These are phyloP conservation scores for Aspergillus oerlinghausenensis DNA, from an alignment of 2,329 filamentous ascomycete genomes.

Conservation along the genomic window DNA sequence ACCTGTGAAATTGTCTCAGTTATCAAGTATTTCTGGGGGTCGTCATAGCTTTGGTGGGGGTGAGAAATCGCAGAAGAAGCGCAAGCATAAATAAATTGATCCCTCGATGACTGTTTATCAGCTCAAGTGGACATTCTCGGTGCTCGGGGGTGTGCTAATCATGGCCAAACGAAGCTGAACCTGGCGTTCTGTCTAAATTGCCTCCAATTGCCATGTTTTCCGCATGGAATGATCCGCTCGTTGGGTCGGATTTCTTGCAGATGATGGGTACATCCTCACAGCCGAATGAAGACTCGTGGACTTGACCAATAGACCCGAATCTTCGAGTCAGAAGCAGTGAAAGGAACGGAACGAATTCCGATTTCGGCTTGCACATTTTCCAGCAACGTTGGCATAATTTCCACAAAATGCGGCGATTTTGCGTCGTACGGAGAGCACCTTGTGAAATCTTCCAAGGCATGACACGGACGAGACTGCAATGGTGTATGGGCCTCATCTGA, in stretches of 20 bases:
- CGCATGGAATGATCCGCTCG: neutral
- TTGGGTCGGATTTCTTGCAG: neutral
- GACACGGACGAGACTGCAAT: neutral
- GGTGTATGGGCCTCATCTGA: neutral
- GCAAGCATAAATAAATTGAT: conserved; percentile 18
- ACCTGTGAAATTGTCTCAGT: conserved; percentile 15
- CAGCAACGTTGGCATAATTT: neutral
- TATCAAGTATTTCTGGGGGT: conserved; percentile 31
- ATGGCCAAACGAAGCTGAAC: neutral
- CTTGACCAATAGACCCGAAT: neutral
- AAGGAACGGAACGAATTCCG: neutral
- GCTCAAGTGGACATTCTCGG: neutral
- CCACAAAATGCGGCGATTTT: neutral
- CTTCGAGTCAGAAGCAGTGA: neutral
- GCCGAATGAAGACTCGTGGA: neutral
- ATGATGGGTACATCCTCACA: neutral
- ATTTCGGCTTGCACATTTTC: neutral
- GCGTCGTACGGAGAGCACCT: neutral
- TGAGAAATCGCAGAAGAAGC: conserved; percentile 20
- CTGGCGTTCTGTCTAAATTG: neutral
- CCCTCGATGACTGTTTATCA: neutral
- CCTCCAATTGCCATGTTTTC: neutral
- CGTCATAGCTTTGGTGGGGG: conserved; percentile 7
- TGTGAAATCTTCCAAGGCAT: neutral
- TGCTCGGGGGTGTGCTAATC: neutral